Conservation (phyloP, 139 green algal genomes). For the Closterium sp. region DNA sequence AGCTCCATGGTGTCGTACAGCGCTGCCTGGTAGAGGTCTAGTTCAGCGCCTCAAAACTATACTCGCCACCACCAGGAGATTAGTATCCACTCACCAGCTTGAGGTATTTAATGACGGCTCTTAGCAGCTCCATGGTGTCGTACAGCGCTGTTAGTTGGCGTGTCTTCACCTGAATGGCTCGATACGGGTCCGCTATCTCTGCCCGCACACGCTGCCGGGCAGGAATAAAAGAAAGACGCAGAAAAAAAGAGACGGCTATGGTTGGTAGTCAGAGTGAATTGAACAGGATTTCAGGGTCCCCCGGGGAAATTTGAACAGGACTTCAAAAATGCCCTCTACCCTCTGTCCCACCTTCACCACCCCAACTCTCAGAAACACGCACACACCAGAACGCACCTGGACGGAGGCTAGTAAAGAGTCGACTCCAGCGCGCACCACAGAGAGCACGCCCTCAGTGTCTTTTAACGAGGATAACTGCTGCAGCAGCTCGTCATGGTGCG, state of each 20-base stretch:
- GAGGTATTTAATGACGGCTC: constrained; percentile 32
- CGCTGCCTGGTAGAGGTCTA: no score
- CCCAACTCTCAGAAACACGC: background rate
- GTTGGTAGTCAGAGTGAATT: no score
- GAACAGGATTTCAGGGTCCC: no score
- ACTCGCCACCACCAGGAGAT: no score
- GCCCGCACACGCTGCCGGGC: constrained; percentile 36
- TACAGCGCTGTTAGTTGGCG: constrained; percentile 42
- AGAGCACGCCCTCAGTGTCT: constrained; percentile 48
- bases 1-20: constrained; percentile 49
- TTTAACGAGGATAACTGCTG: constrained; percentile 39
- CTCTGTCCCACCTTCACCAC: background rate
- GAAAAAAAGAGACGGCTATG: no score
- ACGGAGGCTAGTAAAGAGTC: constrained; percentile 47
- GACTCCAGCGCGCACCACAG: constrained; percentile 42
- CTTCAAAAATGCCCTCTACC: no score
- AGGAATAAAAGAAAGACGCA: no score
- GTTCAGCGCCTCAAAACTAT: no score
- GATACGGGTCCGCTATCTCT: constrained; percentile 51
- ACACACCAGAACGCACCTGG: constrained; percentile 19
- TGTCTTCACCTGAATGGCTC: constrained; percentile 51
- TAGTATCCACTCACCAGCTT: constrained; percentile 16
- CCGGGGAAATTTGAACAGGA: no score
- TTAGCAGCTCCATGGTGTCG: constrained; percentile 46
- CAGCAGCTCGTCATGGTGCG: constrained; percentile 41